Evolutionary conservation across 495 filamentous ascomycete species (phyloP), one percentile per base, ranked within the genome.

Genomic region (Haplographium delicatum): DNA sequence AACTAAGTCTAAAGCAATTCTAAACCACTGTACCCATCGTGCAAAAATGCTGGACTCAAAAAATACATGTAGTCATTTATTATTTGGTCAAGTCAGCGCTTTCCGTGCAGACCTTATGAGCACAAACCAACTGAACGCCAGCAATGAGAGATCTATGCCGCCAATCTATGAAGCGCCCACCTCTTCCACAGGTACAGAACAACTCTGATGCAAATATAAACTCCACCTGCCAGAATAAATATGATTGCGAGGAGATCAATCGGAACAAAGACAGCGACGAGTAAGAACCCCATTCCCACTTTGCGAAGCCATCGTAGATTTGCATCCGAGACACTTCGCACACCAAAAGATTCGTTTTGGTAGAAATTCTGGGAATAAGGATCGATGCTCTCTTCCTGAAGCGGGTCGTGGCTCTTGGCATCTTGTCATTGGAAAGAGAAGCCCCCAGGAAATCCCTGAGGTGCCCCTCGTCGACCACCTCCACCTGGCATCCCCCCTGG

Each of bases 371-470:
- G 38, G 27, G n/a, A 34, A 3, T 23, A 27, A 7, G 4, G 7
- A 16, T 20, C 16, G 22, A 34, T 24, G 24, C 30, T 41, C 19
- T 53, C 31, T 20, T 47, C 25, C 18, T 51, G 18, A 18, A 26
- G 23, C 19, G 34, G 28, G 20, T 53, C 16, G 28, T 25, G 37
- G 27, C 43, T 37, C 25, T 50, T 35, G n/a, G 16, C 49, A 46
- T 50, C 51, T 43, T 52, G 50, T 63, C 60, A 63, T 62, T 59
- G 56, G 28, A 63, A 63, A 4, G 37, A 44, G 34, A 60, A 60
- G 0, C 63, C 58, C 4, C 59, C 58, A 7, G 67, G 65, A 37
- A 67, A 68, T 5, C 67, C 67, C 13, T 63, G 63, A 23, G 64
- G 57, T 40, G 39, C 62, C 43, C 42, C 61, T 44, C 59, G 39